Evolutionary conservation across 345 rosid genomes (phyloP), one percentile per base, ranked within the genome.

Genomic region (Hibiscus tridactylites): DNA sequence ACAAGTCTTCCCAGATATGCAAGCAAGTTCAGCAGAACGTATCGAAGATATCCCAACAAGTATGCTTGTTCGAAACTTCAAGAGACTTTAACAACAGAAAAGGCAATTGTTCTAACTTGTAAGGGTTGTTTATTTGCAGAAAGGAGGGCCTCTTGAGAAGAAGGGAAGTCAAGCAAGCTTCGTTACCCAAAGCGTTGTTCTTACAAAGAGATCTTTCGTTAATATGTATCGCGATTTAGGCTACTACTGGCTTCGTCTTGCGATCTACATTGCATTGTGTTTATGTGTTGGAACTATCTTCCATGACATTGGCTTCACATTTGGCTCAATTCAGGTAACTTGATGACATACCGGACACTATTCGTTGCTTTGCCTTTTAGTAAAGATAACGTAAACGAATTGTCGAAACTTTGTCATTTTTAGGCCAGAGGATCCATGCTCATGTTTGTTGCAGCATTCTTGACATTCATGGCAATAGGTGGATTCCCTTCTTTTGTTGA

Each of bases 211-310:
- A 77, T 88, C 91, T 0, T 85, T 78, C 1, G 75, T 83, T 53
- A 85, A 88, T 81, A 88, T 88, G 90, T 83, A 79, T 12, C 88
- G 93, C 0, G 89, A 86, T 57, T 66, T 86, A 65, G 90, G 89
- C 24, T 88, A 86, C 61, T 88, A 86, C 44, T 86, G 89, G 93
- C 84, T 86, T 71, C 87, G 88, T 53, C 79, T 86, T 47, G 88
- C 76, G 9, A 77, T 85, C 72, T 83, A 88, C 19, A 57, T 86
- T 21, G 86, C 85, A 0, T 61, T 85, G 50, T 74, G 86, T 49
- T 65, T 88, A 9, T 85, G 90, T 16, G 77, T 85, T 4, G 92
- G 88, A 15, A 88, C 84, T 0, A 81, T 81, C 47, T 85, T 68
- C 62, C 16, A 53, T 42, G 80, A 81, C 26, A 59, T 85, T 47